These are phyloP conservation scores for Posidonia australis DNA, from an alignment of 106 monocot species.

Conservation along the genomic window DNA sequence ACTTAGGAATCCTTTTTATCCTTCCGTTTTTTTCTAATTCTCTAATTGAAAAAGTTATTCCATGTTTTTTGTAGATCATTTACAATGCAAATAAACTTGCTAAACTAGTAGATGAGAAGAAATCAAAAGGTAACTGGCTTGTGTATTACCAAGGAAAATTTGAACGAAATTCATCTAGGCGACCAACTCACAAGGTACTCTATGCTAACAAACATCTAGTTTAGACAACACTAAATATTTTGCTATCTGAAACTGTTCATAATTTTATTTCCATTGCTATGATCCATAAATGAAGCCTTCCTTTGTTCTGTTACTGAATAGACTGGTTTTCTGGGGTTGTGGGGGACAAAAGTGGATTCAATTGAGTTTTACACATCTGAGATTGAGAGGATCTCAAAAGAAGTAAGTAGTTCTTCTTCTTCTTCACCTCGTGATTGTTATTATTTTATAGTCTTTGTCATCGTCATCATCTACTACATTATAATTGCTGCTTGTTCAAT, in stretches of 20 bases:
- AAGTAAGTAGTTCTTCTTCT: constrained; percentile 33
- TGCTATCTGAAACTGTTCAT: background rate
- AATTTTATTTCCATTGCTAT: background rate
- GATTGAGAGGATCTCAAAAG: constrained; percentile 63
- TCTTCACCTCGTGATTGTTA: background rate
- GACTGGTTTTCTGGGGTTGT: constrained; percentile 83
- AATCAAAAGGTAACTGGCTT: constrained; percentile 64
- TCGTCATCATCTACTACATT: background rate
- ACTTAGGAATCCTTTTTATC: too few species aligned
- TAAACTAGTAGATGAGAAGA: constrained; percentile 65
- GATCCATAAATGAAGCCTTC: background rate
- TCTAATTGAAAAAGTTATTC: background rate
- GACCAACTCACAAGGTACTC: constrained; percentile 60
- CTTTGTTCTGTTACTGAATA: constrained; percentile 3
- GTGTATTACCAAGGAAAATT: constrained; percentile 64
- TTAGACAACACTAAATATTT: background rate
- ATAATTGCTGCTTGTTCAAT: background rate
- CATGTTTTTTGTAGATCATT: constrained; percentile 32
- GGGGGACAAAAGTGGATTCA: constrained; percentile 74
- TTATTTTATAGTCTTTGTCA: background rate
- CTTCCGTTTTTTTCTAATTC: background rate
- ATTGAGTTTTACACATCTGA: constrained; percentile 68
- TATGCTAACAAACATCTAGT: constrained; percentile 19
- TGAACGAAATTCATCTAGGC: constrained; percentile 52
- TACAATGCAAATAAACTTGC: constrained; percentile 71